phyloP scores from a whole-genome alignment of 2,329 filamentous ascomycete species.

The Parascedosporium putredinis region DNA sequence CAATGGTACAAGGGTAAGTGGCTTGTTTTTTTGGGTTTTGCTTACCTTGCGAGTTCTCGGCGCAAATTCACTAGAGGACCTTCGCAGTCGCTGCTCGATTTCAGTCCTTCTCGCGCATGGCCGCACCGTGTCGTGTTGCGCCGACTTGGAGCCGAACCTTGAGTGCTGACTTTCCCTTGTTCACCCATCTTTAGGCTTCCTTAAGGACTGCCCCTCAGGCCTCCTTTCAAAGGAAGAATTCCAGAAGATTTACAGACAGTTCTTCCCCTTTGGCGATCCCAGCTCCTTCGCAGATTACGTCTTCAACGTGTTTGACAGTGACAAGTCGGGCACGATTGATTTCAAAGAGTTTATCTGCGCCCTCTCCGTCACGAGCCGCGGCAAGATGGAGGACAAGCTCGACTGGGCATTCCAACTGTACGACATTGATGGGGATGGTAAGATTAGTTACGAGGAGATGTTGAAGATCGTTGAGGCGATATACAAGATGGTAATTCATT shows the following conservation, averaged over 20 bases:
- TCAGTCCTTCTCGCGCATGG: neutral
- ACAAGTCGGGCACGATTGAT: slow-evolving; percentile 95
- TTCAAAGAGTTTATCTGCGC: slow-evolving; percentile 99
- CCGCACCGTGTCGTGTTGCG: no score
- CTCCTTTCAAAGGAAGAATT: slow-evolving; percentile 98
- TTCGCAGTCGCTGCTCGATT: neutral
- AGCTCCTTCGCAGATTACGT: slow-evolving; percentile 98
- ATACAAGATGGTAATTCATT: slow-evolving; percentile 82
- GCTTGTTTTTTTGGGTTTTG: neutral
- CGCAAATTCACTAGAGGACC: neutral
- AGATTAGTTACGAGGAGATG: slow-evolving; percentile 99
- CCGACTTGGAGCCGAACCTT: neutral
- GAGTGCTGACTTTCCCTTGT: neutral
- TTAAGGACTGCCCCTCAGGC: slow-evolving; percentile 95
- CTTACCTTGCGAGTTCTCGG: neutral
- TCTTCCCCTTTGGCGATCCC: slow-evolving; percentile 97
- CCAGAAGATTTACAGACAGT: slow-evolving; percentile 98
- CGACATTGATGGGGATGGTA: slow-evolving; percentile 96
- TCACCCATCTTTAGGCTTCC: slow-evolving; percentile 57
- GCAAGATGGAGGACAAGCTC: slow-evolving; percentile 98
- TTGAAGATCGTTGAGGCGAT: slow-evolving; percentile 96
- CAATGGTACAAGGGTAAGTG: slow-evolving; percentile 97
- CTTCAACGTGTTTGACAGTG: slow-evolving; percentile 97
- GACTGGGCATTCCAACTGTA: slow-evolving; percentile 99
- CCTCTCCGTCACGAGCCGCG: slow-evolving; percentile 88